Conservation (phyloP, 2,329 filamentous ascomycete species). For the Ilyonectria sp. region DNA sequence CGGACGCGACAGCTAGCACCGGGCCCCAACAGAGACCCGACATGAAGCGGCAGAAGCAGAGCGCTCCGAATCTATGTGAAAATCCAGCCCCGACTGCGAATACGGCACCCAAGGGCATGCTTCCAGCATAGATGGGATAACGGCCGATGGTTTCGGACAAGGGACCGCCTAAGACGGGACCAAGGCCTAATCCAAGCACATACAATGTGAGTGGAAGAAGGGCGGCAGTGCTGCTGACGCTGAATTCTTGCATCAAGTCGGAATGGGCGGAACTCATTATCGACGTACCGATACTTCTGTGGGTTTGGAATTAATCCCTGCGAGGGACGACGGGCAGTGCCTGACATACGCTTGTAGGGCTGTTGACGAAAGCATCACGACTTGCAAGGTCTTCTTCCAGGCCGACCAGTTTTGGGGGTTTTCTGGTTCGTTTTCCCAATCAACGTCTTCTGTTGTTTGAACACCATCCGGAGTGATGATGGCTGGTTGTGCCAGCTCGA, state of each 20-base stretch:
- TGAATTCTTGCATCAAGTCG: constrained; percentile 67
- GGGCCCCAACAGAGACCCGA: constrained; percentile 67
- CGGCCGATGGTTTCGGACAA: constrained; percentile 72
- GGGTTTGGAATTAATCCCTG: not conserved
- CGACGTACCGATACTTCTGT: constrained; percentile 67
- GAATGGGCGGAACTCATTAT: constrained; percentile 62
- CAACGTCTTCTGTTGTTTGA: constrained; percentile 21
- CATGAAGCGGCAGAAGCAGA: constrained; percentile 71
- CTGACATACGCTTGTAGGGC: constrained; percentile 59
- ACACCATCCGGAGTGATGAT: constrained; percentile 14
- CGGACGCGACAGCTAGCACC: constrained; percentile 64
- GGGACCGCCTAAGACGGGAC: constrained; percentile 72
- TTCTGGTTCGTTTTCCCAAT: constrained; percentile 57
- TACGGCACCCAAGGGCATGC: constrained; percentile 63
- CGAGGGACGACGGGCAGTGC: not conserved
- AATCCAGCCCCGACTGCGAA: constrained; percentile 71
- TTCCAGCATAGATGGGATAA: constrained; percentile 64
- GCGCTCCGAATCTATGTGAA: constrained; percentile 62
- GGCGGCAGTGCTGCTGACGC: constrained; percentile 67
- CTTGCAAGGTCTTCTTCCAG: constrained; percentile 58
- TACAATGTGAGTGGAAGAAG: constrained; percentile 73
- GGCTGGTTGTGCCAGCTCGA: constrained; percentile 42
- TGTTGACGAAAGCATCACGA: constrained; percentile 55
- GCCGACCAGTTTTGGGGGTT: constrained; percentile 68
- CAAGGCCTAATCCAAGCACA: constrained; percentile 71